Conservation (phyloP, 1,139 yeast species). For the Debaryomyces psychrophilus region DNA sequence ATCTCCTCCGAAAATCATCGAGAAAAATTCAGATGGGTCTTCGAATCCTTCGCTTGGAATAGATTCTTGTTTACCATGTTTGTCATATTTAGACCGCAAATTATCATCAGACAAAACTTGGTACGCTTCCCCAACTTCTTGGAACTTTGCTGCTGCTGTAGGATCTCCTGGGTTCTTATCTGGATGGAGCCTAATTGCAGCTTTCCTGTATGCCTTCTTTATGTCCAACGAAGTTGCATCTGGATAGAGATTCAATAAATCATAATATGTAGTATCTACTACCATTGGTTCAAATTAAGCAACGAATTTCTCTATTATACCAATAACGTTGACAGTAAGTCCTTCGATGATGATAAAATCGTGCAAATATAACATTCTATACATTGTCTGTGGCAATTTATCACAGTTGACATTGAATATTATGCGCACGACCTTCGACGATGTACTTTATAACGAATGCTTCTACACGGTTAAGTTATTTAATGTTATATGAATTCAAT, state of each 20-base stretch:
- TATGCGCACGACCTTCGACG: slow-evolving; percentile 4
- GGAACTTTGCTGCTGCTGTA: slow-evolving; percentile 70
- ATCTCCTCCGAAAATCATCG: slow-evolving; percentile 79
- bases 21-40: slow-evolving; percentile 82
- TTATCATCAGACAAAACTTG: slow-evolving; percentile 80
- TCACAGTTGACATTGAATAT: not conserved
- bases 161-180: slow-evolving; percentile 94
- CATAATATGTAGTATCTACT: slow-evolving; percentile 92
- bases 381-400: slow-evolving; percentile 4
- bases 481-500: slow-evolving; percentile 2
- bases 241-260: slow-evolving; percentile 64
- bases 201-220: slow-evolving; percentile 89
- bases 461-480: not conserved
- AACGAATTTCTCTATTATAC: not conserved
- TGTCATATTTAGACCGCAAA: slow-evolving; percentile 77
- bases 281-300: slow-evolving; percentile 55
- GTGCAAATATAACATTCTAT: not conserved
- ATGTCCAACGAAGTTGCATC: slow-evolving; percentile 82
- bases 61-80: slow-evolving; percentile 82
- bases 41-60: slow-evolving; percentile 84
- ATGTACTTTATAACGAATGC: not conserved
- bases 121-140: slow-evolving; percentile 77
- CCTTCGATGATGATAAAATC: not conserved
- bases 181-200: slow-evolving; percentile 89
- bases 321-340: not conserved